A percentile compares a stretch with the other conserved stretches of the same genome.
Evolutionary conservation across 345 rosid genomes (phyloP).

Genomic region (Dovyalis caffra): DNA sequence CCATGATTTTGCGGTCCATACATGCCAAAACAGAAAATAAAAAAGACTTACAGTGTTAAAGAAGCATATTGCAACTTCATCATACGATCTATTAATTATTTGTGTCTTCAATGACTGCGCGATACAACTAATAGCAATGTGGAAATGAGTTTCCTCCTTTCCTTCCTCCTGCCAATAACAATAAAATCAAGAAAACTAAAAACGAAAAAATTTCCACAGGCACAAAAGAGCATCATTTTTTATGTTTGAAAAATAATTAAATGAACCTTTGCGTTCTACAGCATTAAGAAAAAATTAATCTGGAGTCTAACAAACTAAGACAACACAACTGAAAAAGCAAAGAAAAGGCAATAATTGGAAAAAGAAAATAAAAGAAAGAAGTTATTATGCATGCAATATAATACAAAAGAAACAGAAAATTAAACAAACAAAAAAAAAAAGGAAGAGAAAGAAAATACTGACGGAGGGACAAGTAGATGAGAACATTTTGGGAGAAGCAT

Average conservation of each 20-base stretch:
- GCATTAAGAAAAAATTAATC: no score
- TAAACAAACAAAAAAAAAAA: no score
- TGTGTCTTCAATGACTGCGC: conserved; percentile 73
- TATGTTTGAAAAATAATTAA: no score
- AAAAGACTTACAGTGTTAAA: conserved; percentile 71
- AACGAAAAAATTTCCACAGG: not conserved
- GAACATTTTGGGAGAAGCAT: conserved; percentile 92
- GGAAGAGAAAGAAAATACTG: conserved; percentile 22
- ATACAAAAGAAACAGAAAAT: not conserved
- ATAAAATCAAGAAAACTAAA: conserved; percentile 3
- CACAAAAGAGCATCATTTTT: not conserved
- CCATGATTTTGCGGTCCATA: no score
- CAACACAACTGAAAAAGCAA: no score
- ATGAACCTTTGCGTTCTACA: no score
- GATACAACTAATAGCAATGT: conserved; percentile 64
- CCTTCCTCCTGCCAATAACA: conserved; percentile 50
- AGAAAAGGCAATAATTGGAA: no score
- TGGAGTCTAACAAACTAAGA: no score
- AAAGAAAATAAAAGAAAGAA: no score
- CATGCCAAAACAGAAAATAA: no score
- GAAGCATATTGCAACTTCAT: conserved; percentile 89
- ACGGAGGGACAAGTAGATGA: conserved; percentile 49
- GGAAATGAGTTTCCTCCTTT: conserved; percentile 70
- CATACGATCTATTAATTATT: conserved; percentile 70
- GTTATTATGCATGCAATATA: no score